A percentile compares a stretch with the other conserved stretches of the same genome.
These are phyloP conservation scores for Ochromonas danica DNA, from an alignment of 108 stramenopile species.

Conservation along the genomic window DNA sequence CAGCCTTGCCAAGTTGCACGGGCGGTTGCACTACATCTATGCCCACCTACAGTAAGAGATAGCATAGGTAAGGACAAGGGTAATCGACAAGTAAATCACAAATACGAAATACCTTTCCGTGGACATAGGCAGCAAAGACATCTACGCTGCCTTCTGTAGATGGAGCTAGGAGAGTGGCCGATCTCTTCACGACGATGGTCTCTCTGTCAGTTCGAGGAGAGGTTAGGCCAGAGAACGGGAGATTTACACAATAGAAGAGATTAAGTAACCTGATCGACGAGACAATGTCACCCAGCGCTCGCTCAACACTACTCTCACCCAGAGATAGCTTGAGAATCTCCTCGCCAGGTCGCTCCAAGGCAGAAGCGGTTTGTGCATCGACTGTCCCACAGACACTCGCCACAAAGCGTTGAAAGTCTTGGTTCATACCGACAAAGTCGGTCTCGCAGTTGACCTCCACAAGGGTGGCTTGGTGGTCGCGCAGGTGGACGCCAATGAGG, in stretches of 20 bases:
- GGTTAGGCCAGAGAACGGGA: background rate
- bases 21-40: too few species aligned
- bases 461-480: constrained; percentile 34
- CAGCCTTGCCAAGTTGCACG: background rate
- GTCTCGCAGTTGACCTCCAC: constrained; percentile 61
- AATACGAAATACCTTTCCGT: too few species aligned
- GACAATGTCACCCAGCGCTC: constrained; percentile 12
- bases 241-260: background rate
- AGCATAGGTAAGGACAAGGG: too few species aligned
- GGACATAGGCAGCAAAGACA: constrained; percentile 38
- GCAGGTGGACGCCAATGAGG: constrained; percentile 26
- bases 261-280: background rate
- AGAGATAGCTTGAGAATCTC: background rate
- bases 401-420: constrained; percentile 56
- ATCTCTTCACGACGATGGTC: constrained; percentile 35
- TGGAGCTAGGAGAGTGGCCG: background rate
- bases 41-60: too few species aligned
- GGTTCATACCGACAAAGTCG: constrained; percentile 63
- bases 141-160: background rate
- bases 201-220: too few species aligned
- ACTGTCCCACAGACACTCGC: constrained; percentile 40
- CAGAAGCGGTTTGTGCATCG: background rate
- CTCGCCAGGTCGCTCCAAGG: background rate
- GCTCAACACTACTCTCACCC: constrained; percentile 31
- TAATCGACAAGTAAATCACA: too few species aligned